Evolutionary conservation across 805 yeast species (phyloP), one percentile per base, ranked within the genome.

Genomic region (Kodamaea neixiangensis): DNA sequence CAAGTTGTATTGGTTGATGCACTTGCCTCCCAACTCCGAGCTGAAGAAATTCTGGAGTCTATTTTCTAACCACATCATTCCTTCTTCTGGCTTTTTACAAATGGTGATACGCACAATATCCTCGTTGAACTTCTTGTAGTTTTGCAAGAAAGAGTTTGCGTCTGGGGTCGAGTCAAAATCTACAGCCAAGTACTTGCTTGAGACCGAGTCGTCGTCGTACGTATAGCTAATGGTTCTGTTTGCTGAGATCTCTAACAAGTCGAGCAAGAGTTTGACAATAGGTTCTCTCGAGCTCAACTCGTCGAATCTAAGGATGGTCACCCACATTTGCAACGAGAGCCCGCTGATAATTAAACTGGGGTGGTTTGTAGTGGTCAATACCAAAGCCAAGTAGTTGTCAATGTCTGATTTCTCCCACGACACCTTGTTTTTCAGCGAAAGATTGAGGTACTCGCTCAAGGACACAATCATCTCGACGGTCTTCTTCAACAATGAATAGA

Each of bases 391-490:
- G 63, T 89, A 94, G 46, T 79, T 82, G 25, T 76, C 76, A 5
- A 88, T 72, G 62, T 89, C 96, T 2, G 87, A 74, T 17, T 74
- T 67, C 18, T 79, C 80, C 79, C 78, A 44, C 75, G 85, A 54
- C 63, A 76, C 57, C 65, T 68, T 66, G 53, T 71, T 72, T 48
- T 71, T 72, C 2, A 64, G 46, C 31, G 72, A 72, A 3, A 79
- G 74, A 56, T 81, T 86, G 52, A 92, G 76, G 61, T 86, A 87
- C 58, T 89, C 96, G 55, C 94, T 87, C 47, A 90, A 71, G 0
- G 91, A 87, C 19, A 94, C 96, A 31, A 92, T 82, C 89, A 93
- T 87, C 64, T 94, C 99, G 3, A 92, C 97, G 13, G 93, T 79
- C 69, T 93, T 93, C 65, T 94, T 94, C 54, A 89, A 71, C 51